Percentiles rank a stretch among this genome's conserved stretches.
Conservation (phyloP, 192 early-diverging fungal species). For the Mortierella alpina region DNA sequence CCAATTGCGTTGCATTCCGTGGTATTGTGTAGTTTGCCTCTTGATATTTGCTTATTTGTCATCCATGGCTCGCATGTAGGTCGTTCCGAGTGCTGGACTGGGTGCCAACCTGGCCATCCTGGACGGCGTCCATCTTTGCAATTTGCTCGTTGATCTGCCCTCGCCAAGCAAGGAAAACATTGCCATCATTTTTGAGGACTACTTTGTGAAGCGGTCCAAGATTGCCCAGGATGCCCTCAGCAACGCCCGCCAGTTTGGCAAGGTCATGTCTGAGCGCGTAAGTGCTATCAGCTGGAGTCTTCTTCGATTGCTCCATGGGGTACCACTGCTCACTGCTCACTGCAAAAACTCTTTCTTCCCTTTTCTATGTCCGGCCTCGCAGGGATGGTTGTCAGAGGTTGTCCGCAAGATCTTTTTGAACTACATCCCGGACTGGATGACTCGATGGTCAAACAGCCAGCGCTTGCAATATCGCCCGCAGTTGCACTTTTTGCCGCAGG, state of each 20-base stretch:
- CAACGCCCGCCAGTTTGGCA: slow-evolving; percentile 48
- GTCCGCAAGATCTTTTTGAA: slow-evolving; percentile 50
- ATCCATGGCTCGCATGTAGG: neutral
- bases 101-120: slow-evolving; percentile 46
- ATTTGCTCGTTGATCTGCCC: slow-evolving; percentile 35
- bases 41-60: neutral
- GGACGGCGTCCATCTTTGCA: slow-evolving; percentile 44
- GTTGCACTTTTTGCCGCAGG: slow-evolving; percentile 39
- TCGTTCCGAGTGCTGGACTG: slow-evolving; percentile 46
- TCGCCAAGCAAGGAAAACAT: slow-evolving; percentile 15
- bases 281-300: neutral
- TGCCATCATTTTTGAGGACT: slow-evolving; percentile 25
- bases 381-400: slow-evolving; percentile 27
- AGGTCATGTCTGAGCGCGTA: slow-evolving; percentile 50
- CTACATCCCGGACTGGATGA: slow-evolving; percentile 46
- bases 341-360: slow-evolving; percentile 1
- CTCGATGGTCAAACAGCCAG: slow-evolving; percentile 25
- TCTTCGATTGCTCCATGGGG: no score
- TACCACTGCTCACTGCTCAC: no score
- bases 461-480: slow-evolving; percentile 40
- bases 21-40: neutral
- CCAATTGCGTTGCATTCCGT: neutral
- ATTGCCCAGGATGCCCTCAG: slow-evolving; percentile 31
- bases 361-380: neutral
- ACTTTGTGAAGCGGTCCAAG: slow-evolving; percentile 22